phyloP scores from a whole-genome alignment of 495 filamentous ascomycete genomes.

The Recurvomyces mirabilis region DNA sequence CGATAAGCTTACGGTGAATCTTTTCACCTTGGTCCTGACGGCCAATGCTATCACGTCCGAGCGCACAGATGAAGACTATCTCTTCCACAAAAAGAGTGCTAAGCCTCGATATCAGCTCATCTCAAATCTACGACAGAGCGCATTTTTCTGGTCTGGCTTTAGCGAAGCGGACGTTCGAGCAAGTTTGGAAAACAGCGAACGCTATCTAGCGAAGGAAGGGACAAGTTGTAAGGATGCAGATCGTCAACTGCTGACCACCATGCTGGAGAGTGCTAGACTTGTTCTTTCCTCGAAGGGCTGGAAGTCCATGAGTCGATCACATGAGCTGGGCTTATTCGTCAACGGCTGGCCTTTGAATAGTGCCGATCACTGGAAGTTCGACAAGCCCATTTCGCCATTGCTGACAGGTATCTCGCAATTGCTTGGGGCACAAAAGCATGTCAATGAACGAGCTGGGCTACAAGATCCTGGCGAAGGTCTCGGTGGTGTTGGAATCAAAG shows the following conservation, averaged over 20 bases:
- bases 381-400: conserved; percentile 26
- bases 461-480: conserved; percentile 43
- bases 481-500: conserved; percentile 36
- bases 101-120: conserved; percentile 54
- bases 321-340: conserved; percentile 69
- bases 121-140: conserved; percentile 71
- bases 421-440: conserved; percentile 45
- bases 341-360: conserved; percentile 43
- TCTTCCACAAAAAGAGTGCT: conserved; percentile 66
- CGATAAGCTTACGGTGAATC: conserved; percentile 71
- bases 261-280: conserved; percentile 49
- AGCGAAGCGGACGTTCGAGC: conserved; percentile 47
- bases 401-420: conserved; percentile 46
- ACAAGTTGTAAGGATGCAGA: conserved; percentile 48
- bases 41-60: conserved; percentile 88
- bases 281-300: conserved; percentile 52
- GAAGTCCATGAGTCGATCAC: conserved; percentile 51
- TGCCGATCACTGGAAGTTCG: conserved; percentile 54
- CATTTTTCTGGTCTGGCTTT: conserved; percentile 82
- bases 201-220: conserved; percentile 49
- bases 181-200: conserved; percentile 50
- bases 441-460: conserved; percentile 42
- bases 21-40: conserved; percentile 69
- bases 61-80: conserved; percentile 69
- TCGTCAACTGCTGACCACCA: conserved; percentile 45